Conservation (phyloP, 2,329 filamentous ascomycete species). For the Periconia sp. region DNA sequence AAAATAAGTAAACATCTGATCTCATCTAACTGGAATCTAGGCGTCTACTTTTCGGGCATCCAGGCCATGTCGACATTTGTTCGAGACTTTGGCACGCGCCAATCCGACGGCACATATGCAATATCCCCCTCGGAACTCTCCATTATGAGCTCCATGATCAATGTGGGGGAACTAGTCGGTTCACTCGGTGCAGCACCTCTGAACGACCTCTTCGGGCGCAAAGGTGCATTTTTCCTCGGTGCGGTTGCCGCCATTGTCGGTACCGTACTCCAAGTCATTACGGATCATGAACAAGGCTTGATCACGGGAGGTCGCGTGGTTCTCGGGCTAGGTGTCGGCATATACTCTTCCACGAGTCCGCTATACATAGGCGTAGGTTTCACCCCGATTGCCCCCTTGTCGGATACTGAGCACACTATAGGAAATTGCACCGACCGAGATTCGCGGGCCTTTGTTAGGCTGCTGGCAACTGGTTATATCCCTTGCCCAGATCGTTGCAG, state of each 20-base stretch:
- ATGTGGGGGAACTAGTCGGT: constrained; percentile 44
- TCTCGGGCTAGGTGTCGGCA: constrained; percentile 43
- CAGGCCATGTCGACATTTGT: constrained; percentile 38
- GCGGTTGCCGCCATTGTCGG: constrained; percentile 57
- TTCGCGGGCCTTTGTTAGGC: constrained; percentile 42
- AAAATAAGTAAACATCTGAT: too few relatives aligned
- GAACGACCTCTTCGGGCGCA: constrained; percentile 57
- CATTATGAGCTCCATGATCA: constrained; percentile 45
- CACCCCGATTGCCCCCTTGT: not conserved
- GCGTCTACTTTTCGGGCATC: constrained; percentile 43
- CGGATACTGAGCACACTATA: not conserved
- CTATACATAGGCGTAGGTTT: constrained; percentile 42
- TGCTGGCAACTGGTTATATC: constrained; percentile 46
- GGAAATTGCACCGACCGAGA: constrained; percentile 43
- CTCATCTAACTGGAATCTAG: too few relatives aligned
- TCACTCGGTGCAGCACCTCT: constrained; percentile 41
- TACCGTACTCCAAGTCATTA: constrained; percentile 57
- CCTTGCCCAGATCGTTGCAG: constrained; percentile 42
- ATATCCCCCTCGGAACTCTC: constrained; percentile 27
- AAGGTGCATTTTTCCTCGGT: constrained; percentile 58
- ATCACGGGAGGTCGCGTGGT: constrained; percentile 51
- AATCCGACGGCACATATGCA: constrained; percentile 29
- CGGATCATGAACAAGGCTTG: constrained; percentile 45
- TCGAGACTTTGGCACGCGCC: constrained; percentile 34
- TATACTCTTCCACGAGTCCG: constrained; percentile 41